Base-by-base conservation (phyloP, 169 alveolate genomes). In the Plasmodium coatneyi region DNA sequence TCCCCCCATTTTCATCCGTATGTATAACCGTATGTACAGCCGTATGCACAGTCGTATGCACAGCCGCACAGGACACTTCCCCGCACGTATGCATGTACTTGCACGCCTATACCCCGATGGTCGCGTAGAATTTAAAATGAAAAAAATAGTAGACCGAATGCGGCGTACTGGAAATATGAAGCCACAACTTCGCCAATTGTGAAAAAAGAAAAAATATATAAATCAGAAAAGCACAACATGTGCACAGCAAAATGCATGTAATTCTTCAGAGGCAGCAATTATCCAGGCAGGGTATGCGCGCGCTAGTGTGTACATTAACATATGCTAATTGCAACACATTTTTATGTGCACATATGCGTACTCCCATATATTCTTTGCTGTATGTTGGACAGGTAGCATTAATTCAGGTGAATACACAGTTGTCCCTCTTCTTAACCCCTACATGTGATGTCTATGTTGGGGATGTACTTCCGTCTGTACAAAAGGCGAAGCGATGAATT, bases 31-130 rank as follows among this genome's bases (percentile, higher is more conserved):
- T 6, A 86, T 39, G 79, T 74, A 56, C 36, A 87, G 52, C 28
- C 46, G 46, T 16, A 87, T 66, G 49, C 32, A 25, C 46, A 49
- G 34, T 22, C 80, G 72, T 83, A 32, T 80, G 86, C 74, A 66
- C 4, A 22, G 14, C n/a, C 19, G 76, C 4, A 80, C 10, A 28
- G 52, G 10, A 4, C 28, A 19, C 28, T 5, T 41, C 43, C 30
- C 54, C 39, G 66, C 74, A 36, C 43, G 60, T 66, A 43, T 71
- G 34, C 71, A 82, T 56, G 14, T 39, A n/a, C 84, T 16, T 49
- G 54, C 54, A 60, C 32, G 56, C 28, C 3, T 30, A 41, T 22
- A 82, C 76, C 30, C 41, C 36, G 36, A 28, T 82, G 28, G 30
- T 12, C 74, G 54, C 72, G 60, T 28, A 66, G 76, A 66, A 66